phyloP scores from a whole-genome alignment of 1,284 basidiomycete genomes.

The Earliella scabrosa region DNA sequence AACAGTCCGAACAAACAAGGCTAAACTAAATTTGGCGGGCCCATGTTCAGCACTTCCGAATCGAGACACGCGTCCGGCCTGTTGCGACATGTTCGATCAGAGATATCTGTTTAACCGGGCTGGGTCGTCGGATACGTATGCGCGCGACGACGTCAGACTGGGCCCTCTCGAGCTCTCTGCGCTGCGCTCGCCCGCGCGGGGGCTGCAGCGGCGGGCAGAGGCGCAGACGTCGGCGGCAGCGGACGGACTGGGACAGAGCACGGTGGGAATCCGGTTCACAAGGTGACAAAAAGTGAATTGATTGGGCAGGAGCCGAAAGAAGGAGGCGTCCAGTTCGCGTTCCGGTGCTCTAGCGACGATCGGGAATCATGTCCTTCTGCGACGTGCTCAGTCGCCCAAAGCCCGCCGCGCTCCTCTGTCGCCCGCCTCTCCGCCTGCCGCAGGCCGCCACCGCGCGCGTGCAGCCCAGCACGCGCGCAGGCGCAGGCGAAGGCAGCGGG shows the following conservation, averaged over 20 bases:
- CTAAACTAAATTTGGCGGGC: constrained; percentile 38
- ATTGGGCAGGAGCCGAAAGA: constrained; percentile 27
- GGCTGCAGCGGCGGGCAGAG: background rate
- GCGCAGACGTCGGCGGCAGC: background rate
- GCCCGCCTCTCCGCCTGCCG: constrained; percentile 4
- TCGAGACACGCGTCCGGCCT: constrained; percentile 27
- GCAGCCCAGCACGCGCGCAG: background rate
- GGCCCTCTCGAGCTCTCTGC: background rate
- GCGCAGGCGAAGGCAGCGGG: background rate
- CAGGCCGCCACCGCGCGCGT: background rate
- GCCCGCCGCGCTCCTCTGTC: constrained; percentile 6
- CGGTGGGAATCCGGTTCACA: constrained; percentile 31
- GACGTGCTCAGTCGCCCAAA: constrained; percentile 22
- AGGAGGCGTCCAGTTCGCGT: constrained; percentile 26
- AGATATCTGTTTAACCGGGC: constrained; percentile 17
- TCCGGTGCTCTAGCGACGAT: constrained; percentile 33
- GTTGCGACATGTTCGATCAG: constrained; percentile 25
- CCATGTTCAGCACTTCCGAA: constrained; percentile 27
- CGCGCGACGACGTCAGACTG: background rate
- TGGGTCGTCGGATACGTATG: constrained; percentile 4
- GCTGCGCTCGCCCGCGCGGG: background rate
- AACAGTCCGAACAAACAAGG: constrained; percentile 50
- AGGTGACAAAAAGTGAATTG: constrained; percentile 29
- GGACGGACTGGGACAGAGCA: constrained; percentile 16
- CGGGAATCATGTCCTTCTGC: constrained; percentile 32